phyloP scores from a whole-genome alignment of 2,329 filamentous ascomycete genomes.

The Lachnellula hyalina region DNA sequence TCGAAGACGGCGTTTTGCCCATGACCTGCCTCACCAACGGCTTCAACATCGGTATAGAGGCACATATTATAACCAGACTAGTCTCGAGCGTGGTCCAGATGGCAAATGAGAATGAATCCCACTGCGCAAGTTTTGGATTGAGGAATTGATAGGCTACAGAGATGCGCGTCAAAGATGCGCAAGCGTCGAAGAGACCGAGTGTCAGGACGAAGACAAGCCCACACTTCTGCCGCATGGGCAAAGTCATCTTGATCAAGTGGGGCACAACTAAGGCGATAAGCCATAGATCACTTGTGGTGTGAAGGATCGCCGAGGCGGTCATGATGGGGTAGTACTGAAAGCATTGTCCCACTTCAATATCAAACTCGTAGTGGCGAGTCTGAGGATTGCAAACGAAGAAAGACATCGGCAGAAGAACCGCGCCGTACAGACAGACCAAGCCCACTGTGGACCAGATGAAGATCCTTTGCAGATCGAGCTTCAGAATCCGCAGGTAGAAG shows the following conservation, averaged over 20 bases:
- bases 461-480: not conserved
- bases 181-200: conserved; percentile 1
- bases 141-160: not conserved
- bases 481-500: conserved; percentile 3
- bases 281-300: not conserved
- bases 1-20: not conserved
- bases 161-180: not conserved
- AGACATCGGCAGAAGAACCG: not conserved
- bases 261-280: not conserved
- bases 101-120: not conserved
- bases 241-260: not conserved
- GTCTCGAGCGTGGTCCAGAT: conserved; percentile 1
- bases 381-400: not conserved
- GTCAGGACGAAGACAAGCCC: not conserved
- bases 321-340: not conserved
- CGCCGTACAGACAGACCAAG: not conserved
- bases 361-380: not conserved
- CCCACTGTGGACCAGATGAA: not conserved
- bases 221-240: not conserved
- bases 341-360: not conserved
- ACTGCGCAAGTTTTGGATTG: not conserved
- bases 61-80: not conserved
- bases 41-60: not conserved
- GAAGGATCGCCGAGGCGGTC: not conserved
- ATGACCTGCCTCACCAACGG: conserved; percentile 27